Evolutionary conservation across 106 monocot species (phyloP), one percentile per base, ranked within the genome.

Genomic region (Iris macrosiphon): DNA sequence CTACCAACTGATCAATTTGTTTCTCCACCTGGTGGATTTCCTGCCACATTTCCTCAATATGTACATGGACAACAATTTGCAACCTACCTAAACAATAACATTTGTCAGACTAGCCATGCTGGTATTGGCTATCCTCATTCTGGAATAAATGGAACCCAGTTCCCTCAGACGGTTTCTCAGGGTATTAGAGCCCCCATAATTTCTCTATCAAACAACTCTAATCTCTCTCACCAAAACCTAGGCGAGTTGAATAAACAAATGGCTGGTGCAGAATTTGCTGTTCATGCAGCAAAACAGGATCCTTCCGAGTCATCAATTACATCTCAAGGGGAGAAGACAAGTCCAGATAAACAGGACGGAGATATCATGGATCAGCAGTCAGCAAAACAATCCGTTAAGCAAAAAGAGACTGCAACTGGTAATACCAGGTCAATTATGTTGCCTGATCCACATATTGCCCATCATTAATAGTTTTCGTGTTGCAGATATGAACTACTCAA

Each of bases 331-430:
- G 62, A 34, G 32, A 43, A 52, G 37, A 6, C 26, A 17, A 60
- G 34, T 17, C 48, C 67, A 52, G 31, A 21, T 17, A 29, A 31
- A 17, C 12, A 4, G 32, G 34, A 12, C 41, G 55, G 16, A 34
- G 49, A 52, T 24, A 20, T 6, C 45, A 30, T 51, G 45, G 39
- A 55, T 35, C 66, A 39, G 39, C 43, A 48, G 28, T 31, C 60
- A 22, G 22, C 24, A 7, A 39, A 39, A 25, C 59, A 56, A 48
- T n/a, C 23, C 62, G 41, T 43, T 14, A 49, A 55, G 24, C 47
- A 55, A 39, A 56, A 7, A 32, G 56, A 48, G 6, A 26, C 44
- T 67, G 61, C 27, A 42, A 49, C 21, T 48, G 67, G 62, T 62
- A 57, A 29, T n/a, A 20, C 33, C 17, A 9, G 11, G 2, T 9